Evolutionary conservation across 208 protist genomes (phyloP).

Genomic region (Lotmaria passim): DNA sequence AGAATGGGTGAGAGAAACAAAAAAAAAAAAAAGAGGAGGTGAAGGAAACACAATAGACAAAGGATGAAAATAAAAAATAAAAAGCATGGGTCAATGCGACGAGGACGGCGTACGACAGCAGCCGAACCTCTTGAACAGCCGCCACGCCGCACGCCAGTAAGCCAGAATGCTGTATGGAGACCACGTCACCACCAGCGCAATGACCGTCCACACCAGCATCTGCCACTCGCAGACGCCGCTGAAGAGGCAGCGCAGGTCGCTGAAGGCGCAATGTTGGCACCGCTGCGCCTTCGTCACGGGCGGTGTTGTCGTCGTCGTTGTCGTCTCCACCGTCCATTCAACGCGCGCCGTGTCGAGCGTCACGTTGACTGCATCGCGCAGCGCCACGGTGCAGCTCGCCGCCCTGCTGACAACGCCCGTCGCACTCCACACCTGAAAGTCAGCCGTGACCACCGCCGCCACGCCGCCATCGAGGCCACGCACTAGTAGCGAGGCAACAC

Average conservation of each 20-base stretch:
- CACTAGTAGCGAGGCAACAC: slow-evolving; percentile 16
- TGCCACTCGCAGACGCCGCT: slow-evolving; percentile 33
- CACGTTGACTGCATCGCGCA: slow-evolving; percentile 39
- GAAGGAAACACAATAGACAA: neutral
- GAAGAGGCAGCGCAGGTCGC: slow-evolving; percentile 32
- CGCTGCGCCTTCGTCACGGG: slow-evolving; percentile 5
- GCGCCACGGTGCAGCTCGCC: slow-evolving; percentile 36
- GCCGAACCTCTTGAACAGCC: neutral
- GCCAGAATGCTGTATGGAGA: slow-evolving; percentile 14
- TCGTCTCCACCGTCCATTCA: slow-evolving; percentile 7
- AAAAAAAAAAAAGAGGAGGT: slow-evolving; percentile 10
- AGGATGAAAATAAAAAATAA: neutral
- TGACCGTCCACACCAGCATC: slow-evolving; percentile 33
- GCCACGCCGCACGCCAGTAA: slow-evolving; percentile 15
- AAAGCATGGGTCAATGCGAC: neutral
- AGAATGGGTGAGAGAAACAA: neutral
- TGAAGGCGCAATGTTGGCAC: slow-evolving; percentile 22
- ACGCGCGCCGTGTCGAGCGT: slow-evolving; percentile 29
- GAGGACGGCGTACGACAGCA: neutral
- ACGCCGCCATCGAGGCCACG: slow-evolving; percentile 7
- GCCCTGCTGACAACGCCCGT: neutral
- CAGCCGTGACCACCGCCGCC: too few species aligned
- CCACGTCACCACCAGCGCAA: slow-evolving; percentile 24
- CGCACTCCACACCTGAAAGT: slow-evolving; percentile 10
- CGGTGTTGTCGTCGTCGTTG: slow-evolving; percentile 9